Base-by-base conservation (phyloP, 2,329 filamentous ascomycete species). In the Aspergillus amoenus region DNA sequence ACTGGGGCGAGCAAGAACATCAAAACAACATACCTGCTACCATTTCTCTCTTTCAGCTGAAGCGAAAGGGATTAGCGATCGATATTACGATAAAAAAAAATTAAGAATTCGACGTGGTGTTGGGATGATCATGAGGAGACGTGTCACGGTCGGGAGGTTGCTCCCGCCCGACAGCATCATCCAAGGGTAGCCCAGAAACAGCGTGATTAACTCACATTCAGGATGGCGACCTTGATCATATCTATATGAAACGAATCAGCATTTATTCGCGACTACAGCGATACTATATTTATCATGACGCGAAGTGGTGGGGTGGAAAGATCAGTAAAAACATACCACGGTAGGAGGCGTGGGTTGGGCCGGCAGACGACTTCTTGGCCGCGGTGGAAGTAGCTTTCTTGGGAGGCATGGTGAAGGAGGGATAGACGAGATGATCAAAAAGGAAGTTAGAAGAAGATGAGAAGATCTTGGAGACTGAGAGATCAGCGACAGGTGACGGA, bases 221-320 rank as follows among this genome's bases (percentile, higher is more conserved):
- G 75, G 72, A 89, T 86, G 66, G 86, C 86, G 75, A 88, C 85
- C 78, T 87, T 88, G 76, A 89, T 87, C 86, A 89, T 88, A 76
- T 87, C 86, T 88, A 74, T 72, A 70, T 69, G 43, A 65, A 63
- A 66, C 56, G 66, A 72, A 81, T 85, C 78, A 85, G 82, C 73
- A 82, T 75, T 73, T 65, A 63, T 70, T 76, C 69, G 83, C 81
- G 83, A 86, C 74, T 69, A 76, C 58, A 69, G 73, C 68, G 62
- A 70, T 72, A 64, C 55, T 57, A 66, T 58, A 52, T 69, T 72
- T 66, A 70, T 64, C 48, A 61, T 61, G 48, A 70, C 73, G 79
- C 79, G 79, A 84, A 74, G 72, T 62, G 62, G 70, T 75, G 67
- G 74, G 72, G 71, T 73, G 58, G 69, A 72, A 74, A 65, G 73